phyloP scores from a whole-genome alignment of 306 rosid genomes.

The Cyamopsis tetragonoloba region DNA sequence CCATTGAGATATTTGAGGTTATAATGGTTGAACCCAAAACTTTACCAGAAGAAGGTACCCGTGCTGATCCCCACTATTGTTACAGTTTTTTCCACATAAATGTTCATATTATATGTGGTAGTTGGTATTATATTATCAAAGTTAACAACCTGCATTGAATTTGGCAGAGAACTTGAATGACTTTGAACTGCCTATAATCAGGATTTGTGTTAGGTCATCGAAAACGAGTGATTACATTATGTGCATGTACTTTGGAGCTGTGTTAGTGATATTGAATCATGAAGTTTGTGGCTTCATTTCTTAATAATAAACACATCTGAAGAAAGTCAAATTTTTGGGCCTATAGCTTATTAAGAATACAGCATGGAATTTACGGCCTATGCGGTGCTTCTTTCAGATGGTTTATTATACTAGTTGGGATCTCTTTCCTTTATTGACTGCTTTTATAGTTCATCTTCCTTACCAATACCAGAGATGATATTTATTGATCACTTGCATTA shows the following conservation, averaged over 20 bases:
- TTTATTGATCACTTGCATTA: not conserved
- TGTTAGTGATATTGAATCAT: not conserved
- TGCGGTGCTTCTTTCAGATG: not conserved
- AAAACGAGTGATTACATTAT: not conserved
- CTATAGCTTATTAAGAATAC: not conserved
- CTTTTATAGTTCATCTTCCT: not conserved
- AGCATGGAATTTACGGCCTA: not conserved
- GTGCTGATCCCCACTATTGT: not conserved
- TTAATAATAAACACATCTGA: not conserved
- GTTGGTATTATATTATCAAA: not conserved
- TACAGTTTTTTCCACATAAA: not conserved
- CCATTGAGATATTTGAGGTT: constrained; percentile 73
- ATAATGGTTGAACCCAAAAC: constrained; percentile 56
- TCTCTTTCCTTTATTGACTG: constrained; percentile 5
- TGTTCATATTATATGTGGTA: not conserved
- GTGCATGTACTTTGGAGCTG: not conserved
- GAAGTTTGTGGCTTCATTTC: not conserved
- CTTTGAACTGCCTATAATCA: not conserved
- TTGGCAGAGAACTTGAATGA: not conserved
- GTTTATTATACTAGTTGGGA: not conserved
- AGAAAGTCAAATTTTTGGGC: not conserved
- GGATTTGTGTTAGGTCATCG: not conserved
- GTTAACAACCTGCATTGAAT: not conserved
- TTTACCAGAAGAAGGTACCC: constrained; percentile 64
- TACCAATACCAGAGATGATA: not conserved